Evolutionary conservation across 1,139 yeast genomes (phyloP).

Genomic region (Yamadazyma blattariae): DNA sequence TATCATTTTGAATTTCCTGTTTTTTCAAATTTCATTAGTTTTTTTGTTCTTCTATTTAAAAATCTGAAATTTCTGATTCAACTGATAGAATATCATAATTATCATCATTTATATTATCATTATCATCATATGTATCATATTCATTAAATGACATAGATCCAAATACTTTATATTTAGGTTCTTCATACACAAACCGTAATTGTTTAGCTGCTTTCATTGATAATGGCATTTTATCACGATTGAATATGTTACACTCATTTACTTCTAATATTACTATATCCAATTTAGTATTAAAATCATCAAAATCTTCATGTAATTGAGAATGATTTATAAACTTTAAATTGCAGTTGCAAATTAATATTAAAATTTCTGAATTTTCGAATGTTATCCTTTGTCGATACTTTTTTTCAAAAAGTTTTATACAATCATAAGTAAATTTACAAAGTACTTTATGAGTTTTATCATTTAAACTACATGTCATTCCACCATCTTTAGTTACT

Average conservation of each 20-base stretch:
- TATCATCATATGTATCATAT: neutral
- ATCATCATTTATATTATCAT: neutral
- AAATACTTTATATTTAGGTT: conserved; percentile 4
- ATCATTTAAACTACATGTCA: conserved; percentile 33
- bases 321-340: conserved; percentile 20
- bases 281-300: conserved; percentile 6
- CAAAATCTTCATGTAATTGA: conserved; percentile 15
- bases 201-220: conserved; percentile 16
- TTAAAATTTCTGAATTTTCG: conserved; percentile 22
- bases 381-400: conserved; percentile 33
- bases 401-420: conserved; percentile 26
- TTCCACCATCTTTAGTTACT: conserved; percentile 17
- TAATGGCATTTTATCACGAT: conserved; percentile 25
- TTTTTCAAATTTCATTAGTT: no score
- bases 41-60: no score
- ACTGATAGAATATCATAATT: conserved; percentile 1
- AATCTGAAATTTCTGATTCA: neutral
- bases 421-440: conserved; percentile 26
- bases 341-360: conserved; percentile 24
- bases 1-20: no score
- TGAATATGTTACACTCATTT: conserved; percentile 24
- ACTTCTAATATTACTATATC: conserved; percentile 25
- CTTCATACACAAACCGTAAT: conserved; percentile 23
- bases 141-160: neutral
- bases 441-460: conserved; percentile 28